Conservation (phyloP, 1,139 yeast species). For the Geotrichum bryndzae region DNA sequence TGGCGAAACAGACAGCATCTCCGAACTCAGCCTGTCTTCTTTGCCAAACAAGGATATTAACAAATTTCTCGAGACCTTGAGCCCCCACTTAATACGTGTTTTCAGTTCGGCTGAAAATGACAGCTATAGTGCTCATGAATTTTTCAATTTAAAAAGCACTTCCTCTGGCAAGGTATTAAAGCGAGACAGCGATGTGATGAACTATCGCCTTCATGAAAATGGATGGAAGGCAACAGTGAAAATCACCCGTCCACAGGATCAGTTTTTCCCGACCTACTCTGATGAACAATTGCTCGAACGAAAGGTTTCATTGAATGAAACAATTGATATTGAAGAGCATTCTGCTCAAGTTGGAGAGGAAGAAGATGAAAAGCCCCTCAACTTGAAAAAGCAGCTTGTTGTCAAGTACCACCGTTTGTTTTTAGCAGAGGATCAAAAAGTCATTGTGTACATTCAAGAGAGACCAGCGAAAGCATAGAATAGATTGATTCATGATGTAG, state of each 20-base stretch:
- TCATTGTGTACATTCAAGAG: constrained; percentile 10
- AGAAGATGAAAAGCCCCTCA: constrained; percentile 16
- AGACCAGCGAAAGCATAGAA: constrained; percentile 1
- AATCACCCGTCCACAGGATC: constrained; percentile 11
- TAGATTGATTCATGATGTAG: too few relatives aligned
- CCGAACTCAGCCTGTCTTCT: constrained; percentile 10
- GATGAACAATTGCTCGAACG: constrained; percentile 16
- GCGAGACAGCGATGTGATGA: constrained; percentile 6
- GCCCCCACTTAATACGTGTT: constrained; percentile 10
- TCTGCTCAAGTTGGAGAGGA: background rate
- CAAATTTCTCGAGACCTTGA: constrained; percentile 2
- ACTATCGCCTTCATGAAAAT: constrained; percentile 8
- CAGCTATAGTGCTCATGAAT: constrained; percentile 11
- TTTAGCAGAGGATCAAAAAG: constrained; percentile 11
- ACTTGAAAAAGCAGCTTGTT: constrained; percentile 7
- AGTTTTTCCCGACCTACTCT: constrained; percentile 6
- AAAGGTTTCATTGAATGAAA: constrained; percentile 10
- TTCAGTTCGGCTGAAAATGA: constrained; percentile 8
- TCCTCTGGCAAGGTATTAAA: background rate
- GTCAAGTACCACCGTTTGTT: constrained; percentile 5
- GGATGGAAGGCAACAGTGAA: constrained; percentile 15
- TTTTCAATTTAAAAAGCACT: constrained; percentile 4
- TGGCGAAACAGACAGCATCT: constrained; percentile 14
- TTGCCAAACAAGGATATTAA: constrained; percentile 12
- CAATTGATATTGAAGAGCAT: background rate